Conservation (phyloP, 495 filamentous ascomycete species). For the Xylaria grammica region DNA sequence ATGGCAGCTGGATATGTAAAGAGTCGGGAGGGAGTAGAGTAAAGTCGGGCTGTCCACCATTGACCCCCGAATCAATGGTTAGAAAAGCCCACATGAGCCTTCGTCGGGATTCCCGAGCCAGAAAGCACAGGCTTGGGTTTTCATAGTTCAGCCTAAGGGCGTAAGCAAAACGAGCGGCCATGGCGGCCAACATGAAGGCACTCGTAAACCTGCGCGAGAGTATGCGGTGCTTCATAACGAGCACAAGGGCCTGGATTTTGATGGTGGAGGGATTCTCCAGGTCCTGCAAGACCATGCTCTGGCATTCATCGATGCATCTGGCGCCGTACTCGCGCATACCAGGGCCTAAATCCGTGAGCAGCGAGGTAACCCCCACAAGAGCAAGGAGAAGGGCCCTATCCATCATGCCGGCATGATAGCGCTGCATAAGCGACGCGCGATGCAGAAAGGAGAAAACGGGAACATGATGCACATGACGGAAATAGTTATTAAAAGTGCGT, state of each 20-base stretch:
- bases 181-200: constrained; percentile 55
- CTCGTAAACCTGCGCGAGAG: constrained; percentile 49
- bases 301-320: constrained; percentile 53
- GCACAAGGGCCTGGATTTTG: constrained; percentile 54
- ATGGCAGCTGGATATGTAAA: constrained; percentile 53
- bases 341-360: constrained; percentile 51
- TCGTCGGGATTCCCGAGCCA: constrained; percentile 55
- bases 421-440: constrained; percentile 57
- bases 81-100: constrained; percentile 58
- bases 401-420: constrained; percentile 54
- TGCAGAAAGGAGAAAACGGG: constrained; percentile 57
- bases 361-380: constrained; percentile 52
- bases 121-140: constrained; percentile 52
- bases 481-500: constrained; percentile 53
- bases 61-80: constrained; percentile 54
- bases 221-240: constrained; percentile 55
- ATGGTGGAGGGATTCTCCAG: constrained; percentile 53
- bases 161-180: constrained; percentile 53
- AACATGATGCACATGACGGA: constrained; percentile 56
- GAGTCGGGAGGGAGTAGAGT: constrained; percentile 50
- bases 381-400: constrained; percentile 53
- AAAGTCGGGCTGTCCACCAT: constrained; percentile 51
- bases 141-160: constrained; percentile 56
- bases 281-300: constrained; percentile 46
- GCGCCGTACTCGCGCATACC: constrained; percentile 49